Base-by-base conservation (phyloP, 371 early-diverging fungal genomes). In the Mortierella sp. region DNA sequence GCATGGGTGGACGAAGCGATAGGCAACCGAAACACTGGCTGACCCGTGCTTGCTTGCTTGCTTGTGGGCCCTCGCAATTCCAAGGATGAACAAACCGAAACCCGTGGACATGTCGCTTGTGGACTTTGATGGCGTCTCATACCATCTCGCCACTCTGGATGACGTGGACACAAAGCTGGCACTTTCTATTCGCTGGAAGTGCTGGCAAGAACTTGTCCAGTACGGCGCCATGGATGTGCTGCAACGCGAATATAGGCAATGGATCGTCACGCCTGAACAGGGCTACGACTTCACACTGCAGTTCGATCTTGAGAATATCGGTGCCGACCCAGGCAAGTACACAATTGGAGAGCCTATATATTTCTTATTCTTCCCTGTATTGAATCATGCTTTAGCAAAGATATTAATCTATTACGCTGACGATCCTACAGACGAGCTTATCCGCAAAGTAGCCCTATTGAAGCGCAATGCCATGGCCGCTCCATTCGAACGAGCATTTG, bases 41-140 rank as follows among this genome's bases (percentile, higher is more conserved):
- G n/a, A n/a, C n/a, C n/a, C n/a, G n/a, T n/a, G n/a, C n/a, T n/a
- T n/a, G n/a, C n/a, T n/a, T n/a, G 12, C 46, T 30, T 26, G 27
- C 56, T 44, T 14, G 24, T 23, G 17, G 28, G 14, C 15, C 59
- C 46, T 39, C 17, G 2, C 64, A 28, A 63, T 12, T 58, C 2
- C n/a, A 56, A 58, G 62, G 64, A 91, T 94, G 65, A 92, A 89
- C 54, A 91, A 93, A 79, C 87, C 89, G n/a, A 95, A 95, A 55
- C 83, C 88, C n/a, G 70, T 95, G 43, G 87, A 89, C 70, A 86
- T 95, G 78, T 90, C 87, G 43, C 84, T 96, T 49, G 95, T 95
- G 42, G 99, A 99, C 81, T 97, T 97, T 83, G 99, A 99, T 82
- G 95, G 96, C 47, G 97, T 97, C 34, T 81, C 87, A 11, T 99